A percentile compares a stretch with the other conserved stretches of the same genome.
phyloP scores from a whole-genome alignment of 768 basidiomycete species.

The Ramaria rubella region DNA sequence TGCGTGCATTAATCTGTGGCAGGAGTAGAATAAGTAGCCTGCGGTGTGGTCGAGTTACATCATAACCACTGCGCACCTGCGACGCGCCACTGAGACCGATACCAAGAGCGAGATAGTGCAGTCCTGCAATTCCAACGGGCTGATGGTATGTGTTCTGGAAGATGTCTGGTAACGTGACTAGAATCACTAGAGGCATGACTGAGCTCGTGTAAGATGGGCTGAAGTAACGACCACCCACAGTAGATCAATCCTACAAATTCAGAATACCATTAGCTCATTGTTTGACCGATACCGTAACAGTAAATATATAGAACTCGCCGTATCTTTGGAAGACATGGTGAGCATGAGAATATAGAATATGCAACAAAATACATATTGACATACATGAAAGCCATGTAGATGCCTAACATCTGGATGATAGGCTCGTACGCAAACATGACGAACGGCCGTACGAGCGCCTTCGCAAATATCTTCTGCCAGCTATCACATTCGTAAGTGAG shows the following conservation, averaged over 20 bases:
- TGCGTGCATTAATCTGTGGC: slow-evolving; percentile 39
- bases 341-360: background rate
- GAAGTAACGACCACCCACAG: background rate
- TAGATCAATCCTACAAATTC: background rate
- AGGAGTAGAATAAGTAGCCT: background rate
- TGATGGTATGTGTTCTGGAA: slow-evolving; percentile 51
- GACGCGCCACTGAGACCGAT: slow-evolving; percentile 49
- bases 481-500: slow-evolving; percentile 24
- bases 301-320: slow-evolving; percentile 6
- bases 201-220: background rate
- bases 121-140: slow-evolving; percentile 48
- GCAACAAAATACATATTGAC: slow-evolving; percentile 46
- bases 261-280: background rate
- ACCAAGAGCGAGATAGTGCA: slow-evolving; percentile 69
- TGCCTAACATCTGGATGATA: slow-evolving; percentile 59
- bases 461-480: slow-evolving; percentile 44
- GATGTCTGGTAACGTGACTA: slow-evolving; percentile 58
- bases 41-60: background rate
- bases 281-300: background rate
- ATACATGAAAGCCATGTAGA: slow-evolving; percentile 67
- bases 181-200: slow-evolving; percentile 42
- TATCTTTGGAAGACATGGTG: slow-evolving; percentile 1
- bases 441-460: slow-evolving; percentile 63
- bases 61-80: slow-evolving; percentile 19
- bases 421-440: slow-evolving; percentile 51